Percentiles rank a stretch among this genome's conserved stretches.
Conservation (phyloP, 179 eudicot genomes). For the Pouteria campechiana region DNA sequence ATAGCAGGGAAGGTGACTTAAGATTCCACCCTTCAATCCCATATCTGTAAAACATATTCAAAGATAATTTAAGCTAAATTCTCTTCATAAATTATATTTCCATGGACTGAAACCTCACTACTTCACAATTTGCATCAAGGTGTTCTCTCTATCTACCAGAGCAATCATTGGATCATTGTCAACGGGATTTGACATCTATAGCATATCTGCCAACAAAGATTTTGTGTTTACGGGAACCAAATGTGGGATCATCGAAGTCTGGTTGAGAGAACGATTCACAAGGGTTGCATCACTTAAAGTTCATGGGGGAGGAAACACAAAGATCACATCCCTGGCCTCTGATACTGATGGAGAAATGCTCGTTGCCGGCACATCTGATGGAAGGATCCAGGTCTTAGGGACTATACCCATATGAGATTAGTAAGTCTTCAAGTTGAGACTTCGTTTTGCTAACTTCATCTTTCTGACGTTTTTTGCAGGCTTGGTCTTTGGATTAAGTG, state of each 20-base stretch:
- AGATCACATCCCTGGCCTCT: slow-evolving; percentile 16
- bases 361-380: slow-evolving; percentile 31
- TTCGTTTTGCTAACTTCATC: too few relatives aligned
- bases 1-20: slow-evolving; percentile 50
- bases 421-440: too few relatives aligned
- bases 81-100: too few relatives aligned
- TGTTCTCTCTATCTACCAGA: slow-evolving; percentile 32
- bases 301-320: slow-evolving; percentile 11
- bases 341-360: slow-evolving; percentile 37
- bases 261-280: slow-evolving; percentile 25
- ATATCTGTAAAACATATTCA: too few relatives aligned
- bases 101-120: too few relatives aligned
- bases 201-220: slow-evolving; percentile 27
- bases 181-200: slow-evolving; percentile 24
- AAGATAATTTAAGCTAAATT: too few relatives aligned
- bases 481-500: too few relatives aligned
- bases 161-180: slow-evolving; percentile 29
- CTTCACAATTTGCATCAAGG: slow-evolving; percentile 18
- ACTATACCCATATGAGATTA: too few relatives aligned
- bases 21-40: too few relatives aligned
- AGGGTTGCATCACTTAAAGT: slow-evolving; percentile 24
- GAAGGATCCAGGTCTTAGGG: slow-evolving; percentile 41
- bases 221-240: slow-evolving; percentile 33
- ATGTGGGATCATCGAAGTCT: slow-evolving; percentile 32
- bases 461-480: too few relatives aligned